Conservation (phyloP, 441 rosid genomes). For the Populus trichocarpa region DNA sequence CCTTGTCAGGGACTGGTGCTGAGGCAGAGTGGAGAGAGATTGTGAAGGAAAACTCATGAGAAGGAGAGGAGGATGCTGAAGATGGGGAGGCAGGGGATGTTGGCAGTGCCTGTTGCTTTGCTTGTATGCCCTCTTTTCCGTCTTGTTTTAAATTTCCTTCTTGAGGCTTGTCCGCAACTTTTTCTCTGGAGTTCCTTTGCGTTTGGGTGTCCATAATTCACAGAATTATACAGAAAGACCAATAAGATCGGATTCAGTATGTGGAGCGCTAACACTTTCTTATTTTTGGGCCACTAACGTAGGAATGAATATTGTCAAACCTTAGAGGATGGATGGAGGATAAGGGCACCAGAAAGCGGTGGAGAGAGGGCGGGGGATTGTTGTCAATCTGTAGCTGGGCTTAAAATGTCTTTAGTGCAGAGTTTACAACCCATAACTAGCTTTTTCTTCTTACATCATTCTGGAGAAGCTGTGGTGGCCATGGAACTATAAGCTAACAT, state of each 20-base stretch:
- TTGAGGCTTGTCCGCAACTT: conserved; percentile 22
- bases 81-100: conserved; percentile 42
- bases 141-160: conserved; percentile 34
- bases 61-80: conserved; percentile 74
- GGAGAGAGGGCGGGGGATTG: conserved; percentile 9
- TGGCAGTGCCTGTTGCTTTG: conserved; percentile 13
- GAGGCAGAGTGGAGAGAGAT: conserved; percentile 63
- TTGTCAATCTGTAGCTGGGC: conserved; percentile 22
- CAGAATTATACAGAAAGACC: conserved; percentile 14
- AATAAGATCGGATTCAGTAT: conserved; percentile 21
- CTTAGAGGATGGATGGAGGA: conserved; percentile 23
- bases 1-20: conserved; percentile 26
- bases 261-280: conserved; percentile 22
- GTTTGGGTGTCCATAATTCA: conserved; percentile 47
- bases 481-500: conserved; percentile 26
- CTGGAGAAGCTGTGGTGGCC: conserved; percentile 29
- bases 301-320: conserved; percentile 30
- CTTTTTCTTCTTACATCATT: conserved; percentile 25
- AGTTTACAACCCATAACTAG: conserved; percentile 18
- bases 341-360: conserved; percentile 21
- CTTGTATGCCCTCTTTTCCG: conserved; percentile 21
- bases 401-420: conserved; percentile 21
- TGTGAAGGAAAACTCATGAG: conserved; percentile 86
- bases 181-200: conserved; percentile 32
- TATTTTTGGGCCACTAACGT: conserved; percentile 5